A percentile compares a stretch with the other conserved stretches of the same genome.
Conservation (phyloP, 2,329 filamentous ascomycete genomes). For the Periglandula ipomoeae region DNA sequence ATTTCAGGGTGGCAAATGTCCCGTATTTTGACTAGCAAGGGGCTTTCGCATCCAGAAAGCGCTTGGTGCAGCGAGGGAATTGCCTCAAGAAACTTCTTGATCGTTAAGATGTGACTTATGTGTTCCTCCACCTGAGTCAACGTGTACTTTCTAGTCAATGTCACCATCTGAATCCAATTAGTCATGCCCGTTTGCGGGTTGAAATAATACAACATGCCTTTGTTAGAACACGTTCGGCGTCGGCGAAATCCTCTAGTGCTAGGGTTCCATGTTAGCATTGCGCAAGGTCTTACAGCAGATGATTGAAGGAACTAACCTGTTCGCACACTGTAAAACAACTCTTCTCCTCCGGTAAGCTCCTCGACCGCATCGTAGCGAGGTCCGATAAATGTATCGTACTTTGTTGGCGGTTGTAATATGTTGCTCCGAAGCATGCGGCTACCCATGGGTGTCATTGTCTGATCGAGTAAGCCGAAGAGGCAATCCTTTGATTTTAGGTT, state of each 20-base stretch:
- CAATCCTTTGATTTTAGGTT: slow-evolving; percentile 71
- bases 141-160: slow-evolving; percentile 58
- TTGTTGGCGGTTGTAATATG: slow-evolving; percentile 80
- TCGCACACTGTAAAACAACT: slow-evolving; percentile 72
- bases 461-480: slow-evolving; percentile 76
- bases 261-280: background rate
- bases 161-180: slow-evolving; percentile 51
- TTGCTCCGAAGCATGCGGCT: slow-evolving; percentile 73
- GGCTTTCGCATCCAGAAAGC: slow-evolving; percentile 53
- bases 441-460: slow-evolving; percentile 84
- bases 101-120: slow-evolving; percentile 76
- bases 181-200: no score
- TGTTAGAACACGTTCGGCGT: slow-evolving; percentile 73
- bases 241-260: slow-evolving; percentile 66
- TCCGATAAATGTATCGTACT: slow-evolving; percentile 51
- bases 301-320: slow-evolving; percentile 40
- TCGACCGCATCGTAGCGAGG: slow-evolving; percentile 74
- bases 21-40: slow-evolving; percentile 58
- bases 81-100: slow-evolving; percentile 70
- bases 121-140: slow-evolving; percentile 67
- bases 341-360: slow-evolving; percentile 72
- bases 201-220: slow-evolving; percentile 45
- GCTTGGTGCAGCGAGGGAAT: slow-evolving; percentile 60
- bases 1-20: slow-evolving; percentile 58
- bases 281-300: no score